Evolutionary conservation across 441 rosid genomes (phyloP), one percentile per base, ranked within the genome.

Genomic region (Lepidium campestre): DNA sequence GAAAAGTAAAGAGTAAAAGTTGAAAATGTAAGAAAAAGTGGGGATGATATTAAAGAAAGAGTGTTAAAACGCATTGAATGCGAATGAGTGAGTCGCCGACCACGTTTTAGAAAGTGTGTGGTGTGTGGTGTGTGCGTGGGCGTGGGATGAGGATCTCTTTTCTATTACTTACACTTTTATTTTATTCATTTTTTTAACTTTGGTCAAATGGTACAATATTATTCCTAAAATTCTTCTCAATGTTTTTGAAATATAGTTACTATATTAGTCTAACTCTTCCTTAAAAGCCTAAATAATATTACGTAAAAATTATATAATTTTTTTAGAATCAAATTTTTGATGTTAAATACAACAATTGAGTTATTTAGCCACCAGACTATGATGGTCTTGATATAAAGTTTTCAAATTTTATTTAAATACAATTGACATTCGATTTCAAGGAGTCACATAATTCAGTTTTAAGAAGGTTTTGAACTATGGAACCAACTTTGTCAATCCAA

Each of bases 31-130:
- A 53, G 23, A 36, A 73, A 35, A 22, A 45, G 40, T 67, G 40
- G 63, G 53, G 73, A 36, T 49, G 40, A 15, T 19, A 46, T 6
- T 45, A 4, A 36, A 7, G 1, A 62, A 62, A 61, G 15, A 46
- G 48, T 10, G 20, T 68, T 73, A 13, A 61, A 67, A 37, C 52
- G 65, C 77, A 67, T 67, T 47, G 62, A 72, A 58, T 65, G 76
- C 50, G 27, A 55, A 23, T 15, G 54, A 73, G 68, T 73, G 54
- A 73, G 68, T 73, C 63, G 77, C 34, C n/a, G 73, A 61, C 68
- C 77, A 62, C 73, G 65, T 64, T 57, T 57, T 64, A 15, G 6
- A 47, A 52, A 25, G 34, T 23, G 31, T 50, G 41, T 18, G 59
- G 34, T 23, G 31, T 50, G 41, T 18, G 59, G 58, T 63, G 9